Percentiles rank a stretch among this genome's conserved stretches.
phyloP scores from a whole-genome alignment of 108 stramenopile species.

The Nannochloropsis granulata region DNA sequence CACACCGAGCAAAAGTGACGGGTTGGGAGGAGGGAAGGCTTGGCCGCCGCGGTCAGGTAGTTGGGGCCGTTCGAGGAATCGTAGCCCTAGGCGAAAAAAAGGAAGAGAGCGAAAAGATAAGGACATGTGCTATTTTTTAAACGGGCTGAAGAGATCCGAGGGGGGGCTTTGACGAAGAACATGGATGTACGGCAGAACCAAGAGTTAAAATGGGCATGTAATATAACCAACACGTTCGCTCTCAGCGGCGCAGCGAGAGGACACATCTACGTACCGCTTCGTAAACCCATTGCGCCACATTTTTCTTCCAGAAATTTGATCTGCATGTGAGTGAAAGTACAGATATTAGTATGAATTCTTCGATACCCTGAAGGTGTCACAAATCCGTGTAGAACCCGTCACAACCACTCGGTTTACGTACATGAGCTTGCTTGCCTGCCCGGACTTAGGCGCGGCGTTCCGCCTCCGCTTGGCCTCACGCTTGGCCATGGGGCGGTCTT shows the following conservation, averaged over 20 bases:
- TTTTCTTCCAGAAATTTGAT: background rate
- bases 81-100: background rate
- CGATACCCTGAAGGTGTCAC: background rate
- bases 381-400: background rate
- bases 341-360: no score
- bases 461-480: background rate
- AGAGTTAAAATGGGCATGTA: background rate
- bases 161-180: background rate
- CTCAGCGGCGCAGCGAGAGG: background rate
- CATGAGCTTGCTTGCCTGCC: background rate
- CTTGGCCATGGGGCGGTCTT: background rate
- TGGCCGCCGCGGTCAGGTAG: slow-evolving; percentile 26
- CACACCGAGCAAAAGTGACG: slow-evolving; percentile 36
- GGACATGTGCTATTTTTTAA: background rate
- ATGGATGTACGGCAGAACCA: background rate
- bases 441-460: background rate
- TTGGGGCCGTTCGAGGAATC: slow-evolving; percentile 16
- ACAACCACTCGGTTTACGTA: background rate
- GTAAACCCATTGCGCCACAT: background rate
- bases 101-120: background rate
- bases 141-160: background rate
- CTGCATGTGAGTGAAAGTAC: background rate
- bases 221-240: background rate
- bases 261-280: background rate
- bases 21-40: slow-evolving; percentile 21